Base-by-base conservation (phyloP, 2,329 filamentous ascomycete genomes). In the Rhinocladiella similis region DNA sequence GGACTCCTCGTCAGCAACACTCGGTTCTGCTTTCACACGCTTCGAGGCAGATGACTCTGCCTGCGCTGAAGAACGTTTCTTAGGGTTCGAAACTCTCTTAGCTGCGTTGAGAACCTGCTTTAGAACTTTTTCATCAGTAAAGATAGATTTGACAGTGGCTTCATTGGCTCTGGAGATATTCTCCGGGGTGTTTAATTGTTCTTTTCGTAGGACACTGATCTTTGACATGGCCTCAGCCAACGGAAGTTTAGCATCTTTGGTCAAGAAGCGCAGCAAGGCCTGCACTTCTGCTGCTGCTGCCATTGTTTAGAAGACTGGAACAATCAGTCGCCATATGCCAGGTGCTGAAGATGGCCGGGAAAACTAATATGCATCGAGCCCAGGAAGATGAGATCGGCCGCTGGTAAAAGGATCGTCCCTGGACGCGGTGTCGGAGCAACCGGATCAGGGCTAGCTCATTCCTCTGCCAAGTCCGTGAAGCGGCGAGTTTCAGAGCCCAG, bases 101-200 rank as follows among this genome's bases (percentile, higher is more conserved):
- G 82, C 81, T 29, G 82, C 81, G 62, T 79, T 81, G 45, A 80
- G 70, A 13, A 85, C 74, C 66, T 84, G 80, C 63, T 82, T 84
- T 13, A 80, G 75, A 3, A 78, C 41, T 63, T 84, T 85, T 6
- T 81, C 77, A 53, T 85, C 81, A 46, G 67, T 60, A 58, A 76
- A 76, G 27, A 76, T 67, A n/a, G 68, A 57, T 57, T 77, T 72
- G 13, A 85, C 62, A 3, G 62, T 68, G 42, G 71, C 65, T 18
- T 78, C 57, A 29, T 79, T 72, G 18, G 75, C 69, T 63, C 80
- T 82, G 12, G 81, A 72, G 13, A 85, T 73, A 25, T 73, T 68
- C 20, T 80, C 75, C 29, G 76, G 66, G 16, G 55, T 60, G 33
- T 49, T 54, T 19, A 84, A 70, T 54, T 74, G 71, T 19, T 75